These are phyloP conservation scores for Sanghuangporus sanghuang DNA, from an alignment of 1,284 basidiomycete genomes.

Conservation along the genomic window DNA sequence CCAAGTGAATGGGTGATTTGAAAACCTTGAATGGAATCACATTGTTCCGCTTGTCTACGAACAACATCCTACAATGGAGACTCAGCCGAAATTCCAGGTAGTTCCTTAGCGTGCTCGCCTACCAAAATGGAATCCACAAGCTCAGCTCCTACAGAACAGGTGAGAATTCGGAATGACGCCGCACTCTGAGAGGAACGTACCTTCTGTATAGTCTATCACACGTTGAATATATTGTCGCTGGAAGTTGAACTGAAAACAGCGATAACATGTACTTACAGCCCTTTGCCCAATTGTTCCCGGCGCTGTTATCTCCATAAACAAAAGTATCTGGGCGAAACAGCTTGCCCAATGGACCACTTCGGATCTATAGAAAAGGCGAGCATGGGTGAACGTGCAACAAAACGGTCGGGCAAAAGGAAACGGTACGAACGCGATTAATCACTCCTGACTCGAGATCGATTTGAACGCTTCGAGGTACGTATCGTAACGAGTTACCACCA, in stretches of 20 bases:
- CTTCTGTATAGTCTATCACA: constrained; percentile 76
- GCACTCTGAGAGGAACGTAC: constrained; percentile 30
- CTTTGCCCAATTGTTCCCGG: constrained; percentile 94
- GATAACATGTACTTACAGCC: constrained; percentile 54
- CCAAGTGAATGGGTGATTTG: constrained; percentile 92
- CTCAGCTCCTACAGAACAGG: constrained; percentile 65
- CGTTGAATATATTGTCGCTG: not conserved
- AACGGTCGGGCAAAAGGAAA: not conserved
- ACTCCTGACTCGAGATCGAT: constrained; percentile 92
- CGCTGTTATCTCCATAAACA: constrained; percentile 67
- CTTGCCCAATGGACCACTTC: constrained; percentile 61
- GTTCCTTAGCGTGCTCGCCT: constrained; percentile 19
- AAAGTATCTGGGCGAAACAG: constrained; percentile 91
- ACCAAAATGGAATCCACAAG: constrained; percentile 82
- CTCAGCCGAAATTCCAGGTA: not conserved
- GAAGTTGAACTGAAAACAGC: not conserved
- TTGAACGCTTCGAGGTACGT: constrained; percentile 91
- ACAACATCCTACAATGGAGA: constrained; percentile 52
- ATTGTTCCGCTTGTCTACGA: constrained; percentile 72
- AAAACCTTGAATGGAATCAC: constrained; percentile 91
- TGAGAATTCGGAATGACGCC: not conserved
- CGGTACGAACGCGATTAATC: constrained; percentile 60
- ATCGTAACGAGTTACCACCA: constrained; percentile 48
- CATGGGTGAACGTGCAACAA: not conserved
- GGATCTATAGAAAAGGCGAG: constrained; percentile 39